Base-by-base conservation (phyloP, 495 filamentous ascomycete genomes). In the Neurospora sp. region DNA sequence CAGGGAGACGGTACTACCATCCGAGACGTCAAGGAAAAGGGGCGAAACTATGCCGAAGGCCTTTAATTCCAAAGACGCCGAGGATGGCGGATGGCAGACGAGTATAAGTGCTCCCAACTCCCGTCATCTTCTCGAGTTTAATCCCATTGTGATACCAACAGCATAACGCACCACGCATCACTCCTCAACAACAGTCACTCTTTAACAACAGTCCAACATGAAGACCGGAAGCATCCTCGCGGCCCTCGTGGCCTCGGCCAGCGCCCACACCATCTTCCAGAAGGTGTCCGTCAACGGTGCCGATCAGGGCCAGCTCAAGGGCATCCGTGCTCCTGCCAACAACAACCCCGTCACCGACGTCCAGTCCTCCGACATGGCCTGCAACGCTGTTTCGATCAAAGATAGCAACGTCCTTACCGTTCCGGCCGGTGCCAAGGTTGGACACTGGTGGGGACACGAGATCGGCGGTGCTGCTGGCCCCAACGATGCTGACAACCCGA, bases 391-490 rank as follows among this genome's bases (percentile, higher is more conserved):
- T 42, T 78, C 79, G 53, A 78, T 82, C 42, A 80, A 76, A 35
- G 79, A 84, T 22, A 80, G 74, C 78, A 84, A 77, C 44, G 79
- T 87, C 75, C 83, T 87, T 75, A 78, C 80, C 69, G 75, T 87
- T 20, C 82, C 84, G 16, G 84, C 83, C 18, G 83, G 83, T 41
- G 79, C 85, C 69, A 79, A 81, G 71, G 78, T 85, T 41, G 82
- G 86, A 68, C 83, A 86, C 0, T 84, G 82, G 82, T 88, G 85
- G 83, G 81, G 82, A 18, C 85, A 87, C 73, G 85, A 85, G 27
- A 83, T 87, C 38, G 85, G 82, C 18, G 84, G 85, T 14, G 78
- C 83, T 1, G 76, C 84, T 38, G 72, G 78, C 9, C 76, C 83
- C 35, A 83, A 82, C 69, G 84, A 87, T 74, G 69, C 79, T 22